A percentile compares a stretch with the other conserved stretches of the same genome.
These are phyloP conservation scores for Sphagnurus paluster DNA, from an alignment of 1,284 basidiomycete species.

Conservation along the genomic window DNA sequence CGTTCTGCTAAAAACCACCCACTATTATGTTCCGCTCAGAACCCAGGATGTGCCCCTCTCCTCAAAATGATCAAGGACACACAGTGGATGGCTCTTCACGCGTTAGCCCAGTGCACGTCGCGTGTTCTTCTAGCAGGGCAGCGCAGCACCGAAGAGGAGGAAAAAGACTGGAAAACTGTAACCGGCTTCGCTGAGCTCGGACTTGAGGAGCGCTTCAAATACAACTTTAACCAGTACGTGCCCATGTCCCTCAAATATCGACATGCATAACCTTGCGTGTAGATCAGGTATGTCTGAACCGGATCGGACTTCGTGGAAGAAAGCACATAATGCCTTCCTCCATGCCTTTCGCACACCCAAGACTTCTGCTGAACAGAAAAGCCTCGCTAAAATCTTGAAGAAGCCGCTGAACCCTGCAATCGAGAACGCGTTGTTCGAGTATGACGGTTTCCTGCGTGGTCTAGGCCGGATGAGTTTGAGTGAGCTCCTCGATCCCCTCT, in stretches of 20 bases:
- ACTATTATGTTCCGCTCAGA: constrained; percentile 73
- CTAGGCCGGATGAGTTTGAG: constrained; percentile 86
- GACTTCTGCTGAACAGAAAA: constrained; percentile 51
- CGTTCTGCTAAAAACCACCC: constrained; percentile 66
- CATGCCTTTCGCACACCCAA: constrained; percentile 59
- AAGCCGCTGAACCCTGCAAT: constrained; percentile 56
- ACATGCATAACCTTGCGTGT: neutral
- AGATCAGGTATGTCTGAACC: constrained; percentile 43
- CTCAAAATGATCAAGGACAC: constrained; percentile 57
- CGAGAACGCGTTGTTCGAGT: constrained; percentile 65
- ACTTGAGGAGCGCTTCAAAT: constrained; percentile 64
- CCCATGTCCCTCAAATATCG: constrained; percentile 6
- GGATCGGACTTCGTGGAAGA: constrained; percentile 62
- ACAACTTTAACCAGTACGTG: constrained; percentile 44
- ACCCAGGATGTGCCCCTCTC: constrained; percentile 64
- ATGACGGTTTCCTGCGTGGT: constrained; percentile 70
- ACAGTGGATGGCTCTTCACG: constrained; percentile 77
- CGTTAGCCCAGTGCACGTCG: constrained; percentile 66
- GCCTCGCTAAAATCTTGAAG: constrained; percentile 55
- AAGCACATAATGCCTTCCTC: constrained; percentile 55
- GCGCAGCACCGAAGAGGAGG: constrained; percentile 40
- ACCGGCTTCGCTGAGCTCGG: constrained; percentile 59
- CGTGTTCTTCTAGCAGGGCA: constrained; percentile 61
- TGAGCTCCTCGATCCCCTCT: constrained; percentile 35
- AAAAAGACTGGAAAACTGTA: constrained; percentile 51